Conservation (phyloP, 1,284 basidiomycete genomes). For the Trichosporon ovoides region DNA sequence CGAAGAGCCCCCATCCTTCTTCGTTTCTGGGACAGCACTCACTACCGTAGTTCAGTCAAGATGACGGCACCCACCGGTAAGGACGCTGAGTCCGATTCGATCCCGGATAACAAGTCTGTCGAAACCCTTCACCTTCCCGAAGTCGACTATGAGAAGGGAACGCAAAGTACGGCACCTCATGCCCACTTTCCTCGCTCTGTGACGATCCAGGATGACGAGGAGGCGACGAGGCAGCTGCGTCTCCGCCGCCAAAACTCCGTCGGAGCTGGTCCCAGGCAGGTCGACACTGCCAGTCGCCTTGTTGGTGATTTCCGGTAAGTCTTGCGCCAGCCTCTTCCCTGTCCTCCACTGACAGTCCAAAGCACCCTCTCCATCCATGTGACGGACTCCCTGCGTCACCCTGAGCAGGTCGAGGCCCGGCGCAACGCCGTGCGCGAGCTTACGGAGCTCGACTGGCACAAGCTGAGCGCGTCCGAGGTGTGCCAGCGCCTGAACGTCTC, state of each 20-base stretch:
- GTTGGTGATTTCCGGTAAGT: constrained; percentile 41
- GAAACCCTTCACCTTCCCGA: constrained; percentile 3
- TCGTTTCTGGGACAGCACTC: background rate
- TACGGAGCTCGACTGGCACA: constrained; percentile 56
- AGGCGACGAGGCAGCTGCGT: constrained; percentile 16
- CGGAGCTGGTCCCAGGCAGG: constrained; percentile 21
- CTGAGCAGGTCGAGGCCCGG: constrained; percentile 8
- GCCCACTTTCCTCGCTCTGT: constrained; percentile 10
- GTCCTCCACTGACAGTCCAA: constrained; percentile 3
- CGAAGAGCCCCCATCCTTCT: background rate
- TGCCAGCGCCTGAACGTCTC: constrained; percentile 54
- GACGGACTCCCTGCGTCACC: constrained; percentile 33
- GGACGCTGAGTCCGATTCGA: background rate
- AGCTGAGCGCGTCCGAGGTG: constrained; percentile 51
- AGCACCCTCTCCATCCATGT: constrained; percentile 46
- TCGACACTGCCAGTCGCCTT: constrained; percentile 27
- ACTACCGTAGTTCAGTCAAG: background rate
- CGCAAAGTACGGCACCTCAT: background rate
- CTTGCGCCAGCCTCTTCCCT: no score
- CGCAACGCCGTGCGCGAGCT: constrained; percentile 32
- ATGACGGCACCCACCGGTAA: background rate
- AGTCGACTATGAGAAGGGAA: constrained; percentile 9
- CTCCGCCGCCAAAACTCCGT: constrained; percentile 29
- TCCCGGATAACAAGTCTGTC: background rate
- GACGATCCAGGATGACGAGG: constrained; percentile 25